These are phyloP conservation scores for Acanthamoeba lenticulata DNA, from an alignment of 208 protist species.

Conservation along the genomic window DNA sequence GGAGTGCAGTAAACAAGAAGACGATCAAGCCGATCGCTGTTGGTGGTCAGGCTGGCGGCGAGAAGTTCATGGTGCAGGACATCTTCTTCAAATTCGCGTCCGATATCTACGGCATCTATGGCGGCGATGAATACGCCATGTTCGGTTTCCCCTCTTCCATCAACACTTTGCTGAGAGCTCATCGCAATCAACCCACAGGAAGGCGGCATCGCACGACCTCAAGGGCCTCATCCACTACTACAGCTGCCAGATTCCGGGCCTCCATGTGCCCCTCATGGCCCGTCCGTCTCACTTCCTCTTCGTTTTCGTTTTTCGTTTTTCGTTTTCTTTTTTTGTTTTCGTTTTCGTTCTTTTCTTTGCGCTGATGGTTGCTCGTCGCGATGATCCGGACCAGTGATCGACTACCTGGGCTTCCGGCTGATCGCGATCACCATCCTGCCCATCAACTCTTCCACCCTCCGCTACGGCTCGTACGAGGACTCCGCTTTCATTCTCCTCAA, in stretches of 20 bases:
- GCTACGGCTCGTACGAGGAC: conserved; percentile 50
- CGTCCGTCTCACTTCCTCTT: background rate
- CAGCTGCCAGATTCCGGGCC: background rate
- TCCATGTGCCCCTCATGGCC: conserved; percentile 68
- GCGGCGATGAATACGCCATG: conserved; percentile 31
- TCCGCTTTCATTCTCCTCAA: background rate
- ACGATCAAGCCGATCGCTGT: conserved; percentile 43
- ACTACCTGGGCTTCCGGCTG: conserved; percentile 41
- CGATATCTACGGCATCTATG: conserved; percentile 53
- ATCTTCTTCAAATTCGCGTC: conserved; percentile 73
- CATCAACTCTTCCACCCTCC: background rate
- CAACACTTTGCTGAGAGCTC: background rate
- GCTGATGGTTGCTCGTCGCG: too few relatives aligned
- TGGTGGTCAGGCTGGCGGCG: conserved; percentile 42
- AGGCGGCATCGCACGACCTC: conserved; percentile 51
- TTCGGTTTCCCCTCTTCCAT: background rate
- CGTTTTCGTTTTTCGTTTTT: background rate
- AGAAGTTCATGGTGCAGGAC: conserved; percentile 59
- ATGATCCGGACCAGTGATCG: conserved; percentile 31
- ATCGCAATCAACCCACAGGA: background rate
- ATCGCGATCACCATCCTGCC: conserved; percentile 29
- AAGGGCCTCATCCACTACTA: conserved; percentile 61
- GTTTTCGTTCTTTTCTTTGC: background rate
- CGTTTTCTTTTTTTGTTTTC: background rate
- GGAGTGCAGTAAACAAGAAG: conserved; percentile 59